Conservation (phyloP, 2,329 filamentous ascomycete species). For the Biscogniauxia marginata region DNA sequence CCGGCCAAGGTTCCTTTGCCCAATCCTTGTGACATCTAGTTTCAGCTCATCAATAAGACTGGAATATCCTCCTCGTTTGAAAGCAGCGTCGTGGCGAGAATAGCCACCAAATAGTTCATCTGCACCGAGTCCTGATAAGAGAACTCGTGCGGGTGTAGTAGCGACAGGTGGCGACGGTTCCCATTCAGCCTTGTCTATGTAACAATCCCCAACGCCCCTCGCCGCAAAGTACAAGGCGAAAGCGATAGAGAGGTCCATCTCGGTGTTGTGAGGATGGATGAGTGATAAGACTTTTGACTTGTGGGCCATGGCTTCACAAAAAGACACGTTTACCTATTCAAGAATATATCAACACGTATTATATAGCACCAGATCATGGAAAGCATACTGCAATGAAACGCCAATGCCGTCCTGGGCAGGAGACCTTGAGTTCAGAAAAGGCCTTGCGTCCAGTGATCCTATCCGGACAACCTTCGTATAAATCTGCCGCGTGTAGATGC, state of each 20-base stretch:
- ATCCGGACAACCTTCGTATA: slow-evolving; percentile 87
- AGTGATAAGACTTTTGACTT: slow-evolving; percentile 68
- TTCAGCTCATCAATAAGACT: slow-evolving; percentile 79
- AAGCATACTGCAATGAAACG: slow-evolving; percentile 70
- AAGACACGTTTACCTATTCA: slow-evolving; percentile 73
- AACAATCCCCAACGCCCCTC: slow-evolving; percentile 61
- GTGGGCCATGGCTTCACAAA: slow-evolving; percentile 68
- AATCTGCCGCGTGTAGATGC: slow-evolving; percentile 26
- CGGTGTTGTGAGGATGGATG: slow-evolving; percentile 91
- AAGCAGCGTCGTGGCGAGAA: slow-evolving; percentile 77
- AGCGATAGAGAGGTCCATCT: slow-evolving; percentile 97
- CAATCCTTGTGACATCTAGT: slow-evolving; percentile 80
- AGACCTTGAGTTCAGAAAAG: slow-evolving; percentile 66
- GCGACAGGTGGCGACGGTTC: slow-evolving; percentile 15
- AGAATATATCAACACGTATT: not conserved
- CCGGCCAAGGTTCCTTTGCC: slow-evolving; percentile 90
- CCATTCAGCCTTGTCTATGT: slow-evolving; percentile 29
- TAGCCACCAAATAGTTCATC: slow-evolving; percentile 97
- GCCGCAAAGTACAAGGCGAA: slow-evolving; percentile 94
- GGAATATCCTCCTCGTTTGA: slow-evolving; percentile 63
- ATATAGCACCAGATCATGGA: slow-evolving; percentile 2
- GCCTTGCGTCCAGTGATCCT: slow-evolving; percentile 81
- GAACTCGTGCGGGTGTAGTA: slow-evolving; percentile 71
- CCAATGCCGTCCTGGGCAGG: slow-evolving; percentile 73
- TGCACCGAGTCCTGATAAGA: slow-evolving; percentile 89